Base-by-base conservation (phyloP, 768 basidiomycete genomes). In the Piloderma croceum region DNA sequence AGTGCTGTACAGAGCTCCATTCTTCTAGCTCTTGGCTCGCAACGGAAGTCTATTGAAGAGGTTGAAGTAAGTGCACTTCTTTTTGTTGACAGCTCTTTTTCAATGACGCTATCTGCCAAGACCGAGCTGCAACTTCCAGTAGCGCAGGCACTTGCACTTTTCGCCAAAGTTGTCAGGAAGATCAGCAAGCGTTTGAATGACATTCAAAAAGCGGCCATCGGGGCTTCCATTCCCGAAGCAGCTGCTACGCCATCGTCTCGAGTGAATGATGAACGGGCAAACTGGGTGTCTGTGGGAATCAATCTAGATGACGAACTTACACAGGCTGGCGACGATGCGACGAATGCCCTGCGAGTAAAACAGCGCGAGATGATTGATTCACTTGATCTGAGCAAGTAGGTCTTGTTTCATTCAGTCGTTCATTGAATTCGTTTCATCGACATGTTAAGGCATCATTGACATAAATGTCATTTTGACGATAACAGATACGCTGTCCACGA, bases 1-100 rank as follows among this genome's bases (percentile, higher is more conserved):
- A 89, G 87, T 31, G 89, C 86, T 0, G 84, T 97, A 4, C 96
- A 98, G 64, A 85, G 85, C 48, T 85, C 90, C 6, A 92, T 98
- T 46, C 65, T 97, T 17, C 74, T 96, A 22, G 90, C 90, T 1
- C 69, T 97, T 33, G 92, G 94, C 1, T 61, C 93, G 36, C 94
- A 98, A 62, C 71, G 88, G 31, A 97, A 97, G 61, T 66, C 75
- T 1, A 76, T 97, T 24, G 94, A 99, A 57, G 87, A 88, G 24
- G 71, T 94, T 17, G 92, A 94, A 74, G 87, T 84, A 46, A 42
- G 7, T 39, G 31, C 21, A 24, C 11, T 41, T 38, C n/a, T 6
- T 44, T 13, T 27, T 35, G 25, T 29, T 43, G 15, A 38, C 7
- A 34, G 17, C 23, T 37, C 13, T 36, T 21, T 21, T 38, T 24